Evolutionary conservation across 768 basidiomycete genomes (phyloP).

Genomic region (Butyriboletus loyo): DNA sequence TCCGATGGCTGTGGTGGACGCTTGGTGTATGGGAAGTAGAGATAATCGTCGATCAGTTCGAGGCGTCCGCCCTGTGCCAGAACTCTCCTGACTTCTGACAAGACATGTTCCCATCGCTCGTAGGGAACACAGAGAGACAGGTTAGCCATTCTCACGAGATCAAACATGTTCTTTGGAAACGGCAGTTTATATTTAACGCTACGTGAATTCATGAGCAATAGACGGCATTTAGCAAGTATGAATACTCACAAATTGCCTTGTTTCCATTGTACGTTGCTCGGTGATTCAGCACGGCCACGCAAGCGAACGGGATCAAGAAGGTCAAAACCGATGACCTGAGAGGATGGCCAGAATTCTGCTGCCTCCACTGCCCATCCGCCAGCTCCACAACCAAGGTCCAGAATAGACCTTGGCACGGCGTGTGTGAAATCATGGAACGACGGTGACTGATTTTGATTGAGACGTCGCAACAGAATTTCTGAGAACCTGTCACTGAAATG

Average conservation of each 20-base stretch:
- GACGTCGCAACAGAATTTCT: conserved; percentile 49
- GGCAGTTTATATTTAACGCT: conserved; percentile 59
- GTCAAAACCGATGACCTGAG: conserved; percentile 65
- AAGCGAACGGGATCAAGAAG: conserved; percentile 41
- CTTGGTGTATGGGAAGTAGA: conserved; percentile 57
- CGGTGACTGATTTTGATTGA: conserved; percentile 52
- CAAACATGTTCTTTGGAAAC: conserved; percentile 60
- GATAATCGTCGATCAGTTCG: conserved; percentile 73
- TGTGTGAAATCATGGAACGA: conserved; percentile 55
- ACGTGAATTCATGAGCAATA: conserved; percentile 13
- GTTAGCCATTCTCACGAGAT: conserved; percentile 73
- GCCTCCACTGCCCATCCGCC: conserved; percentile 69
- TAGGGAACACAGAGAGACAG: conserved; percentile 59
- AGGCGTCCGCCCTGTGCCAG: conserved; percentile 59
- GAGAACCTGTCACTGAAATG: conserved; percentile 57
- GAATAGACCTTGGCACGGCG: conserved; percentile 49
- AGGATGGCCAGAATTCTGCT: conserved; percentile 56
- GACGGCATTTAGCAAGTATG: not conserved
- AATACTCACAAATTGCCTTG: conserved; percentile 66
- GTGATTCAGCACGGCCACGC: conserved; percentile 36
- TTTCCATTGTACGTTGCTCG: conserved; percentile 45
- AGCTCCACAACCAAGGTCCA: conserved; percentile 76
- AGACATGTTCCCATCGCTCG: conserved; percentile 54
- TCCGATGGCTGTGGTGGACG: conserved; percentile 16
- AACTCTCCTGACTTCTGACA: conserved; percentile 62